Conservation (phyloP, 805 yeast genomes). For the Suhomyces sp. region DNA sequence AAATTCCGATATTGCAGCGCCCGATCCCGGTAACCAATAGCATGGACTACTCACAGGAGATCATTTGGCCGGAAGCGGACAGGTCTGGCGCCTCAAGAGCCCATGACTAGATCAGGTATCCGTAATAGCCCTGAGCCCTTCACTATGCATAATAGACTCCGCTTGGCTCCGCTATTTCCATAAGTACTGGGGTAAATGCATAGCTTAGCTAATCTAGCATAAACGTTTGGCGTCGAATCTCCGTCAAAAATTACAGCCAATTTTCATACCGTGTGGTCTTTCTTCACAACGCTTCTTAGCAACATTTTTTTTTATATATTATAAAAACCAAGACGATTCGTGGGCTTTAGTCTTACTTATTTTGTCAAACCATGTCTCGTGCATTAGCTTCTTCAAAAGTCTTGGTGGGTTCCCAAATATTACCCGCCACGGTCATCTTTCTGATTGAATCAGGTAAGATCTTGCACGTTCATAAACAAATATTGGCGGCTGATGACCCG, state of each 20-base stretch:
- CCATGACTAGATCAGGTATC: not conserved
- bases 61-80: not conserved
- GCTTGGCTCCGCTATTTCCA: not conserved
- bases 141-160: not conserved
- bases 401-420: conserved; percentile 43
- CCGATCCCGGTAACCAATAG: not conserved
- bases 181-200: not conserved
- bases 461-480: conserved; percentile 40
- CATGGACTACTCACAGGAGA: not conserved
- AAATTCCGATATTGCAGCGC: not conserved
- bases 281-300: not conserved
- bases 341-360: not conserved
- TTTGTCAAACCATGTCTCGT: conserved; percentile 42
- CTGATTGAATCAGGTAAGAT: conserved; percentile 53
- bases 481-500: conserved; percentile 39
- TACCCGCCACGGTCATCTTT: conserved; percentile 65
- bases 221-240: not conserved
- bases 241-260: not conserved
- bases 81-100: not conserved
- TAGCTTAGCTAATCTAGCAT: not conserved
- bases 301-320: not conserved
- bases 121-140: not conserved
- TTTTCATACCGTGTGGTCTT: not conserved
- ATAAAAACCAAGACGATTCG: not conserved
- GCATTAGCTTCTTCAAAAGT: conserved; percentile 64